A percentile compares a stretch with the other conserved stretches of the same genome.
Evolutionary conservation across 2,329 filamentous ascomycete species (phyloP).

Genomic region (Verticillium klebahnii): DNA sequence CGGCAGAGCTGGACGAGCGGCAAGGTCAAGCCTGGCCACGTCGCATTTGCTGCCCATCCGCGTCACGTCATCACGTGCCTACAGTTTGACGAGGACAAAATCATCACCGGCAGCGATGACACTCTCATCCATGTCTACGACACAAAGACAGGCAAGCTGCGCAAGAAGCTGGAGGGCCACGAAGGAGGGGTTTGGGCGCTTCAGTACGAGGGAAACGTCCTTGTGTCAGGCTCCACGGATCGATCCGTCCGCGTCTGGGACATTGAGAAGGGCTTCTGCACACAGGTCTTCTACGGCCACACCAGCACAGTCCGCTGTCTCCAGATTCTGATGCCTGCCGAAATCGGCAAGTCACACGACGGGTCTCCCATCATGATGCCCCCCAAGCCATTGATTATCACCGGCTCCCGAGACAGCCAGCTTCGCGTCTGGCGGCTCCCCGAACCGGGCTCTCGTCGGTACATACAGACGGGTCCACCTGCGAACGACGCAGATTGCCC

Average conservation of each 20-base stretch:
- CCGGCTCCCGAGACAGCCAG: slow-evolving; percentile 90
- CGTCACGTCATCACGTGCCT: slow-evolving; percentile 96
- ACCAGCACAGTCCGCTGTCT: slow-evolving; percentile 95
- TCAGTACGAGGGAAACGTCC: slow-evolving; percentile 89
- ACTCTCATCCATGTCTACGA: slow-evolving; percentile 98
- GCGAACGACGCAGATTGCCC: slow-evolving; percentile 77
- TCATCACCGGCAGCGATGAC: slow-evolving; percentile 95
- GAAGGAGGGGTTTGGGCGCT: slow-evolving; percentile 97
- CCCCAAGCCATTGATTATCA: slow-evolving; percentile 92
- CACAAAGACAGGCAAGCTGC: slow-evolving; percentile 84
- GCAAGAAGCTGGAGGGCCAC: slow-evolving; percentile 82
- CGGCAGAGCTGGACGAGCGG: slow-evolving; percentile 88
- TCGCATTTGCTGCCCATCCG: slow-evolving; percentile 94
- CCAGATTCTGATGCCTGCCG: slow-evolving; percentile 85
- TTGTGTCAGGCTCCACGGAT: slow-evolving; percentile 95
- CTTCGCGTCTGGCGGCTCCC: slow-evolving; percentile 93
- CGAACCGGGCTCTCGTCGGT: slow-evolving; percentile 68
- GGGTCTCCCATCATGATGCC: slow-evolving; percentile 84
- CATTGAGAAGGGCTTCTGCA: slow-evolving; percentile 86
- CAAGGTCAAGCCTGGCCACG: slow-evolving; percentile 77
- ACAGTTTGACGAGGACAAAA: slow-evolving; percentile 97
- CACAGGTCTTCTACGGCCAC: slow-evolving; percentile 94
- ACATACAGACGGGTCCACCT: slow-evolving; percentile 74
- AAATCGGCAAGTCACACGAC: slow-evolving; percentile 66
- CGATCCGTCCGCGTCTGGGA: slow-evolving; percentile 99